Evolutionary conservation across 768 basidiomycete genomes (phyloP).

Genomic region (Rhodocollybia butyracea): DNA sequence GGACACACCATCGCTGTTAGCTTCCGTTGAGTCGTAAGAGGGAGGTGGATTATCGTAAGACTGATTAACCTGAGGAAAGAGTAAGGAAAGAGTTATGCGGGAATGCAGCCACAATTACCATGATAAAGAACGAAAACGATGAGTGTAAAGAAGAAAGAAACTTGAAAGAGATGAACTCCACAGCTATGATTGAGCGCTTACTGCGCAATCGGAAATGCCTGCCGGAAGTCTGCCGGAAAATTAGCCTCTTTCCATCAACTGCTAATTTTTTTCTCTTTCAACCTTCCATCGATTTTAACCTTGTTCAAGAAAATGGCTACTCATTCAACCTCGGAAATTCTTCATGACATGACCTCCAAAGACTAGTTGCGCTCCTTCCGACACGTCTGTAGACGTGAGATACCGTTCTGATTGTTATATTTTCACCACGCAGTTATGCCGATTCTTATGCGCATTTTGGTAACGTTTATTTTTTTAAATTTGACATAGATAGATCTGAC

Average conservation of each 20-base stretch:
- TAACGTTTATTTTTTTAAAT: slow-evolving; percentile 24
- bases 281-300: neutral
- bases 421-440: slow-evolving; percentile 63
- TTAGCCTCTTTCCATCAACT: neutral
- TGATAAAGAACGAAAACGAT: neutral
- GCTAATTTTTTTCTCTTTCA: neutral
- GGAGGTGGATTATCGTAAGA: slow-evolving; percentile 40
- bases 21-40: slow-evolving; percentile 41
- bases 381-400: slow-evolving; percentile 21
- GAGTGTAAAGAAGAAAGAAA: neutral
- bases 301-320: slow-evolving; percentile 12
- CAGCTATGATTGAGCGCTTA: neutral
- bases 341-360: slow-evolving; percentile 72
- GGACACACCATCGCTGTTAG: slow-evolving; percentile 10
- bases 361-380: slow-evolving; percentile 71
- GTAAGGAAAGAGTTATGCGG: neutral
- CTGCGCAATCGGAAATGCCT: too few relatives aligned
- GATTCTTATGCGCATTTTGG: slow-evolving; percentile 97
- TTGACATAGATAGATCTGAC: neutral
- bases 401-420: slow-evolving; percentile 34
- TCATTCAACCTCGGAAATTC: slow-evolving; percentile 4
- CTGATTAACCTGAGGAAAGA: neutral
- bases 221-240: too few relatives aligned
- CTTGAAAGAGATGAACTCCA: neutral
- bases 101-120: slow-evolving; percentile 8